These are phyloP conservation scores for Dendrothele bispora DNA, from an alignment of 768 basidiomycete species.

Conservation along the genomic window DNA sequence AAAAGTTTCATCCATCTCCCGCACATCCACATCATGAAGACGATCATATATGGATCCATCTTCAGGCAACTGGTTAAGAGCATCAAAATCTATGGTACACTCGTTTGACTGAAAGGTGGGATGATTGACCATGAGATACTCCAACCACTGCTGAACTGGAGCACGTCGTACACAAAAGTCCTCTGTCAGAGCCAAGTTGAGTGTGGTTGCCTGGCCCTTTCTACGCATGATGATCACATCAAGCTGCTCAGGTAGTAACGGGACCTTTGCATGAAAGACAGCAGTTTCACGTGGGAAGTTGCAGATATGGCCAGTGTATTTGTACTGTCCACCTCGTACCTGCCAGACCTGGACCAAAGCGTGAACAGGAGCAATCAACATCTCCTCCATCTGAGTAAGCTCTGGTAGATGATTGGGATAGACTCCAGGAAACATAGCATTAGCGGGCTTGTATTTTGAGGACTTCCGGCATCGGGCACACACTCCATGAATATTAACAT, in stretches of 20 bases:
- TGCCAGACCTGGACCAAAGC: no score
- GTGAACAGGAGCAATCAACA: no score
- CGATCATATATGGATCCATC: background rate
- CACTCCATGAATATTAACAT: no score
- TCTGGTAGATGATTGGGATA: slow-evolving; percentile 9
- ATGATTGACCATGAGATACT: no score
- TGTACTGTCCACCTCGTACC: no score
- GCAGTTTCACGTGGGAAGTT: slow-evolving; percentile 8
- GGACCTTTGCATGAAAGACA: slow-evolving; percentile 7
- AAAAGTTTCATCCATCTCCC: no score
- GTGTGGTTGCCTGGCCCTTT: background rate
- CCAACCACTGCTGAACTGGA: no score
- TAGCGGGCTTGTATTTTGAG: background rate
- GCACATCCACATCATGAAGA: background rate
- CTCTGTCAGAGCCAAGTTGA: background rate
- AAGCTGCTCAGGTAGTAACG: slow-evolving; percentile 11
- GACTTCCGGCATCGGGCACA: no score
- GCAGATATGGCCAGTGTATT: no score
- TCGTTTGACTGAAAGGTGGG: background rate
- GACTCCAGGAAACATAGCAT: slow-evolving; percentile 10
- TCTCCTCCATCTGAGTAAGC: no score
- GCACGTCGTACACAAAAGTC: slow-evolving; percentile 7
- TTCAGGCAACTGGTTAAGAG: no score
- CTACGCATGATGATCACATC: slow-evolving; percentile 6
- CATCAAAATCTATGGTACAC: background rate